phyloP scores from a whole-genome alignment of 169 alveolate genomes.

The Plasmodium inui region DNA sequence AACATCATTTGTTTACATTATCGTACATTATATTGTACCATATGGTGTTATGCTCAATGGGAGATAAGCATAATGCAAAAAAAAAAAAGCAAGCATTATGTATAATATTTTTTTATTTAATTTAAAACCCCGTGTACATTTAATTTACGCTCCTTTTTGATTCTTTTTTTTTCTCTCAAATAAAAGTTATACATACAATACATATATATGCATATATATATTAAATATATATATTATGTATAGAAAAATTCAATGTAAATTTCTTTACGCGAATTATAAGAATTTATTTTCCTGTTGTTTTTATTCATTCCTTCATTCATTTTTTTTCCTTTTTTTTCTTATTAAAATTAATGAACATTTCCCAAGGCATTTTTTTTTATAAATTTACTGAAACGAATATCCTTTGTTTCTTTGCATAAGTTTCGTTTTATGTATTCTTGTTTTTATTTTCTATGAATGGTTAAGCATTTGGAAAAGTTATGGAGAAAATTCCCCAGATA shows the following conservation, averaged over 20 bases:
- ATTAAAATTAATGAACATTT: not conserved
- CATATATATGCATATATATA: no score
- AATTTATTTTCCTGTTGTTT: not conserved
- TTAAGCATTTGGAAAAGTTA: not conserved
- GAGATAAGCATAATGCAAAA: not conserved
- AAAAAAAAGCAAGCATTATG: not conserved
- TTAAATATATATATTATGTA: not conserved
- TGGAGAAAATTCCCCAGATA: not conserved
- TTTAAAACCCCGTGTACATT: not conserved
- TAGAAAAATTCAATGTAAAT: not conserved
- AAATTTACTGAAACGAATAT: not conserved
- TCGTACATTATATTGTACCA: not conserved
- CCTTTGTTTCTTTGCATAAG: not conserved
- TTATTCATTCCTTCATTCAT: not conserved
- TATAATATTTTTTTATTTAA: not conserved
- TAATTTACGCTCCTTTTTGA: not conserved
- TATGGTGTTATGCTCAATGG: not conserved
- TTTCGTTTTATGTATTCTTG: not conserved
- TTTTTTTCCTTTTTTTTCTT: not conserved
- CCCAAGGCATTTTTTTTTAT: not conserved
- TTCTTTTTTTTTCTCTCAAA: not conserved
- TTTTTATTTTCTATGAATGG: not conserved
- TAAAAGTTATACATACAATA: not conserved
- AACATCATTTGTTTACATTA: not conserved
- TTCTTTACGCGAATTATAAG: not conserved